A percentile compares a stretch with the other conserved stretches of the same genome.
Evolutionary conservation across 106 monocot genomes (phyloP).

Genomic region (Dendrobium nobile): DNA sequence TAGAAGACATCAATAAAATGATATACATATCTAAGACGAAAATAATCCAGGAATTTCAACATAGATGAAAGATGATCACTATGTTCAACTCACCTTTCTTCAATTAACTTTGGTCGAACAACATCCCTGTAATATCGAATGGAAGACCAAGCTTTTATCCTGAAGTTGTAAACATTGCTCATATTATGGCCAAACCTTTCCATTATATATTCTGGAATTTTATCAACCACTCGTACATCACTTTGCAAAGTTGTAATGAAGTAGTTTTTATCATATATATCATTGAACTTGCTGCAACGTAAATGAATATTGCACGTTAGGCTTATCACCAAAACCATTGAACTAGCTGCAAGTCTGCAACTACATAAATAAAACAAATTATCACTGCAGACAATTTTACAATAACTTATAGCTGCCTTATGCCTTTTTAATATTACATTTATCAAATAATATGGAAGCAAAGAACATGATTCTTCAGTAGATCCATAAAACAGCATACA

Average conservation of each 20-base stretch:
- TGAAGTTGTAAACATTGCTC: conserved; percentile 96
- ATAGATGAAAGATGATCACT: neutral
- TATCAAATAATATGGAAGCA: neutral
- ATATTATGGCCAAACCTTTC: conserved; percentile 94
- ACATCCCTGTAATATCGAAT: conserved; percentile 69
- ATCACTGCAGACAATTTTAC: neutral
- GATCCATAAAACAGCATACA: neutral
- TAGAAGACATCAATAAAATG: neutral
- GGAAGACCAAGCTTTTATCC: conserved; percentile 87
- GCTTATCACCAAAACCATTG: neutral
- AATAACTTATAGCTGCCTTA: neutral
- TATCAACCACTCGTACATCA: conserved; percentile 81
- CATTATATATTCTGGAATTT: conserved; percentile 87
- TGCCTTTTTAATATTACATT: neutral
- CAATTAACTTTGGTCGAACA: conserved; percentile 78
- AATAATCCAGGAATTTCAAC: neutral
- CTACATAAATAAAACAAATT: neutral
- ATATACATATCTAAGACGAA: neutral
- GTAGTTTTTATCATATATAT: conserved; percentile 93
- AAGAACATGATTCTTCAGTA: neutral
- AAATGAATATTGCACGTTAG: conserved; percentile 1
- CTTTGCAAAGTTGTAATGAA: conserved; percentile 68
- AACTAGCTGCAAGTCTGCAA: conserved; percentile 2
- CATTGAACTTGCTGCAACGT: conserved; percentile 81
- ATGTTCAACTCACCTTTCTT: conserved; percentile 74